Percentiles rank a stretch among this genome's conserved stretches.
phyloP scores from a whole-genome alignment of 2,329 filamentous ascomycete species.

The Fusarium tanahbumbuense region DNA sequence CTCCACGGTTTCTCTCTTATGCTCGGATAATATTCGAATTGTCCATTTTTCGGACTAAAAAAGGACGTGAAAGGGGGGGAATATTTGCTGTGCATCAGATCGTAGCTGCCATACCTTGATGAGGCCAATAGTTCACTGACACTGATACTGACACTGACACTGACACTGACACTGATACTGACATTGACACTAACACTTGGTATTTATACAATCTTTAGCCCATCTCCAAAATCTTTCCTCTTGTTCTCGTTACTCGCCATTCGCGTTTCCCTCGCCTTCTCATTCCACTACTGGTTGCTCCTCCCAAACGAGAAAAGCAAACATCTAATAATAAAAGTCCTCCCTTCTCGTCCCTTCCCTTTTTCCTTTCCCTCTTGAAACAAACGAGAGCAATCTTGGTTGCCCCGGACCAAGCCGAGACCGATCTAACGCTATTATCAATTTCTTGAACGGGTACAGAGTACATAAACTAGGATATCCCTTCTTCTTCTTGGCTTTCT shows the following conservation, averaged over 20 bases:
- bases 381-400: slow-evolving; percentile 3
- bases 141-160: slow-evolving; percentile 8
- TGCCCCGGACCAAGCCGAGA: slow-evolving; percentile 3
- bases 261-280: background rate
- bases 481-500: background rate
- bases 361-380: background rate
- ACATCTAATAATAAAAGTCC: background rate
- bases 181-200: slow-evolving; percentile 5
- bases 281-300: background rate
- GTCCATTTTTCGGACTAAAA: background rate
- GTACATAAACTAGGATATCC: background rate
- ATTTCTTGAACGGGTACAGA: background rate
- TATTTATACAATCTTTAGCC: slow-evolving; percentile 13
- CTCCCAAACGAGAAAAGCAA: slow-evolving; percentile 10
- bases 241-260: background rate
- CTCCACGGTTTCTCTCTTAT: slow-evolving; percentile 3
- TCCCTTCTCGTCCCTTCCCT: background rate
- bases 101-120: background rate
- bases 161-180: slow-evolving; percentile 10
- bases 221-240: background rate
- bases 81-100: background rate
- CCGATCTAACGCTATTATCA: background rate
- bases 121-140: slow-evolving; percentile 9
- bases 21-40: slow-evolving; percentile 10
- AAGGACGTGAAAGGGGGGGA: background rate